phyloP scores from a whole-genome alignment of 192 early-diverging fungal genomes.

The Backusella tarrabulga region DNA sequence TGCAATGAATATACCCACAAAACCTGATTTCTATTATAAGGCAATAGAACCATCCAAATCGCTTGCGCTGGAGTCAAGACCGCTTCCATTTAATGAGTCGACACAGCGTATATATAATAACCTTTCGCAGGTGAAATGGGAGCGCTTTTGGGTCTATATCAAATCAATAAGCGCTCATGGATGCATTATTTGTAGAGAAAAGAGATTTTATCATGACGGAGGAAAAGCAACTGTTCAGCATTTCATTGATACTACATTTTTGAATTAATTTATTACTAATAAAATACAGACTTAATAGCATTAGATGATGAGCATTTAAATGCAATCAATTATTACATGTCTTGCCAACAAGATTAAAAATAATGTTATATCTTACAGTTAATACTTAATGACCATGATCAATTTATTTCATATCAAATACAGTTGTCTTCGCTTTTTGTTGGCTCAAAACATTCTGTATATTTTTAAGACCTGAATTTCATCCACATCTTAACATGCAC shows the following conservation, averaged over 20 bases:
- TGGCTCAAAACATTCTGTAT: no score
- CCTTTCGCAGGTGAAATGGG: constrained; percentile 44
- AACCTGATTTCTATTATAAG: not conserved
- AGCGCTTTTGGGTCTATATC: constrained; percentile 44
- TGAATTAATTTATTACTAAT: not conserved
- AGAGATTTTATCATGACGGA: constrained; percentile 27
- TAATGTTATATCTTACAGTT: no score
- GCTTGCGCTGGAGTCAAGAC: not conserved
- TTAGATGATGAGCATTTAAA: no score
- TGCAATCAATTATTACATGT: no score
- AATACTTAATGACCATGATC: no score
- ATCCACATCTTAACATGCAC: no score
- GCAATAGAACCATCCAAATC: not conserved
- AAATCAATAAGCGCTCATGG: constrained; percentile 51
- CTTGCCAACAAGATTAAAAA: no score
- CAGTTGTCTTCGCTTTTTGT: no score
- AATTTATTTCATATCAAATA: no score
- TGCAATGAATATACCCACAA: not conserved
- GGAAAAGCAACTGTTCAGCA: constrained; percentile 47
- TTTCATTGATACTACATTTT: constrained; percentile 42
- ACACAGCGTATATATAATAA: constrained; percentile 30
- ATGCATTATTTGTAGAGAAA: constrained; percentile 47
- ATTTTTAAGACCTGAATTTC: no score
- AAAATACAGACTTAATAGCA: not conserved
- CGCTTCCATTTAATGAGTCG: not conserved